Base-by-base conservation (phyloP, 164 flowering plant species). In the Stephania cephalantha region DNA sequence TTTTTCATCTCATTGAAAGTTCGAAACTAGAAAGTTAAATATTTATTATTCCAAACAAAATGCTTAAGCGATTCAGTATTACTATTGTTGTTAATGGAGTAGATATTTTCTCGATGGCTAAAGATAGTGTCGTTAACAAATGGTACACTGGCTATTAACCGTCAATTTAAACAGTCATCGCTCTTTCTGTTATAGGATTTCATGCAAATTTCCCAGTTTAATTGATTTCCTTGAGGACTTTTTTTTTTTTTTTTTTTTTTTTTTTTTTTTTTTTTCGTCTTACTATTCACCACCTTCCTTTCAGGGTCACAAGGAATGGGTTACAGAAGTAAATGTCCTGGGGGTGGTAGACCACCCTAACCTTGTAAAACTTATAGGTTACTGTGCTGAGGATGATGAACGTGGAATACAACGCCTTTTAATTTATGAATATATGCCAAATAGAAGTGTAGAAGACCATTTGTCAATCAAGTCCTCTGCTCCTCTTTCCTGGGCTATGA, bases 291-390 rank as follows among this genome's bases (percentile, higher is more conserved):
- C 63, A 11, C 15, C 72, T 72, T 12, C 52, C 20, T 68, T n/a
- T 74, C 82, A 95, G 98, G 99, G 99, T 13, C 97, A 95, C 84
- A 95, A 89, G 83, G 98, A 95, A 81, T 95, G 99, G 99, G 95
- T 93, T 70, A 93, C 97, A 53, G 99, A 95, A 86, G 99, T 95
- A 20, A 87, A 91, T 85, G 88, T 93, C 63, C 90, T 95, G 22
- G 98, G 99, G 18, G 90, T 92, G 70, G 97, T 89, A 55, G 94
- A 93, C 65, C 99, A 95, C 82, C 93, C 90, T 52, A 92, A 95
- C 80, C 97, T 95, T 75, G 99, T 95, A 20, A 95, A 93, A 79
- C 66, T 95, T 61, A 74, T 92, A 72, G 99, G 99, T 4, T 91
- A 93, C 75, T 95, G 99, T 78, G 97, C 96, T 7, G 98, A 95